Percentiles rank a stretch among this genome's conserved stretches.
phyloP scores from a whole-genome alignment of 805 yeast genomes.

The Clavispora asparagi region DNA sequence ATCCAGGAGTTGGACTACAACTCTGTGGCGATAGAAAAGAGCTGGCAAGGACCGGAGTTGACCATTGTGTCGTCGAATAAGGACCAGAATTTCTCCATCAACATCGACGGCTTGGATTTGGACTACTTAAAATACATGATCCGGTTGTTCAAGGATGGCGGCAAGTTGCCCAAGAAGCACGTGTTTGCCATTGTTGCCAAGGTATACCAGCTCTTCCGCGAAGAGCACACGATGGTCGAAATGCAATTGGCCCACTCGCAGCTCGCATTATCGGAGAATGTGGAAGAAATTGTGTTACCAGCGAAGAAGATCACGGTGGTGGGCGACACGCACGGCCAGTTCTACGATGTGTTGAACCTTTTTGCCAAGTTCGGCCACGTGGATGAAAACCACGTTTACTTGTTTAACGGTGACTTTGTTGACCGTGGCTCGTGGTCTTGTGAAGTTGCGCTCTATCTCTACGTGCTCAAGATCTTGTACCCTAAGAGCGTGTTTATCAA shows the following conservation, averaged over 20 bases:
- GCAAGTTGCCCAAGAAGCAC: conserved; percentile 71
- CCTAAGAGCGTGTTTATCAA: conserved; percentile 72
- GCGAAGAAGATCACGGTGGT: conserved; percentile 66
- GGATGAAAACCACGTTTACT: conserved; percentile 57
- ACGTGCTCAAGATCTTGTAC: conserved; percentile 67
- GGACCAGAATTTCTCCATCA: conserved; percentile 20
- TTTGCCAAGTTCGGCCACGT: conserved; percentile 75
- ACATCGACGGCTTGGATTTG: conserved; percentile 39
- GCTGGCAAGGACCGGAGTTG: conserved; percentile 57
- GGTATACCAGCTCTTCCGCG: conserved; percentile 56
- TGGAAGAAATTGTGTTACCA: not conserved
- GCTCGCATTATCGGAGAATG: conserved; percentile 3
- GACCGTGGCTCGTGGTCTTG: conserved; percentile 99
- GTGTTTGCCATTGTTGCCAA: conserved; percentile 77
- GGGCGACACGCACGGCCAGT: conserved; percentile 98
- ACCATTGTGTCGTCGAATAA: conserved; percentile 32
- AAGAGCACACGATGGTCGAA: conserved; percentile 76
- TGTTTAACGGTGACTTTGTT: conserved; percentile 96
- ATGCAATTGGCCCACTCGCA: conserved; percentile 39
- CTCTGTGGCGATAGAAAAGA: conserved; percentile 44
- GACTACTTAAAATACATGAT: conserved; percentile 64
- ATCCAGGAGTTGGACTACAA: conserved; percentile 45
- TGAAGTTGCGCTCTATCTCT: conserved; percentile 82
- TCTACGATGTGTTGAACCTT: conserved; percentile 79
- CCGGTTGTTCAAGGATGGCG: conserved; percentile 66